A percentile compares a stretch with the other conserved stretches of the same genome.
Conservation (phyloP, 73 alveolate species). For the Tetrahymena malaccensis region DNA sequence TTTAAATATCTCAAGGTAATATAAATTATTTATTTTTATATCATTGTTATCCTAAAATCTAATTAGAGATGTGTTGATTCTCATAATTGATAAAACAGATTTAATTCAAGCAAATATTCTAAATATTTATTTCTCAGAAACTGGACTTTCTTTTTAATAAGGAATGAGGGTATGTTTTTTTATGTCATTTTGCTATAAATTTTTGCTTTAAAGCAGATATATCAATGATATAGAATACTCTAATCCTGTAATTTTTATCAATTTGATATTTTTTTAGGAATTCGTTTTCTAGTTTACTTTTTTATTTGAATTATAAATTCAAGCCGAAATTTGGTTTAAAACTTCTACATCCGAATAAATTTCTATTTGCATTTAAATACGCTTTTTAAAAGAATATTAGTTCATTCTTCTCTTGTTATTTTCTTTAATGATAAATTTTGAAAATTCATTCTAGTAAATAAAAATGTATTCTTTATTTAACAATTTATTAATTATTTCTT, state of each 20-base stretch:
- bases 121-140: neutral
- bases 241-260: neutral
- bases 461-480: neutral
- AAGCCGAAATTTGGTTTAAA: neutral
- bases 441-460: neutral
- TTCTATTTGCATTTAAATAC: neutral
- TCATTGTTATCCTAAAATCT: too few relatives aligned
- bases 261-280: neutral
- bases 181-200: neutral
- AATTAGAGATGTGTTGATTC: too few relatives aligned
- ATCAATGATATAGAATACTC: neutral
- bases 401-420: too few relatives aligned
- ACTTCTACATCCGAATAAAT: neutral
- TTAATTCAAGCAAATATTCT: neutral
- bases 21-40: neutral
- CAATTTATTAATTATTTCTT: neutral
- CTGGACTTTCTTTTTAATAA: neutral
- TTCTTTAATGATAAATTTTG: neutral
- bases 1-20: neutral
- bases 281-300: neutral
- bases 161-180: neutral
- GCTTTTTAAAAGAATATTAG: too few relatives aligned
- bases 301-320: neutral
- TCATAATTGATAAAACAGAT: neutral
- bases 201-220: neutral